Evolutionary conservation across 805 yeast species (phyloP).

Genomic region (Kodamaea lidongshanica): DNA sequence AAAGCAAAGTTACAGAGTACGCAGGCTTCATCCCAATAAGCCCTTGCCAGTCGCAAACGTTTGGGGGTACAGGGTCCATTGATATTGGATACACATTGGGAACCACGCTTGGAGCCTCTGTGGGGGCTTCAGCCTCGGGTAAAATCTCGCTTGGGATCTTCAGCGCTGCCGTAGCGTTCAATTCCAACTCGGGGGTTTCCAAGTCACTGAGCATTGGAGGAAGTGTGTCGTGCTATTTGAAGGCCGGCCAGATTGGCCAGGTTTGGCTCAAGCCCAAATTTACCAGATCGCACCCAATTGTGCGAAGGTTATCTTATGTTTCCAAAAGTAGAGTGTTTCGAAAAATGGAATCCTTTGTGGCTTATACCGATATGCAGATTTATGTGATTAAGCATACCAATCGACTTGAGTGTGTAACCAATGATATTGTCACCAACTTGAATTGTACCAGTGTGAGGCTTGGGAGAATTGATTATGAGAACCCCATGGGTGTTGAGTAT

Average conservation of each 20-base stretch:
- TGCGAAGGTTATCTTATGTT: slow-evolving; percentile 9
- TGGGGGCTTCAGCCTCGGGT: neutral
- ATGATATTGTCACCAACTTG: slow-evolving; percentile 16
- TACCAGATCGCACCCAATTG: slow-evolving; percentile 8
- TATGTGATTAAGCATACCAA: slow-evolving; percentile 9
- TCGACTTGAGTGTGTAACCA: slow-evolving; percentile 18
- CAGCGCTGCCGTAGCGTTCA: neutral
- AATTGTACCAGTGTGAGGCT: slow-evolving; percentile 14
- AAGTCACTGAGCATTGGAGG: slow-evolving; percentile 9
- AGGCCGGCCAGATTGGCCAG: slow-evolving; percentile 16
- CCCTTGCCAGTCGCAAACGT: slow-evolving; percentile 10
- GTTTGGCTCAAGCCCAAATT: slow-evolving; percentile 15
- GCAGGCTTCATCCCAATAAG: slow-evolving; percentile 10
- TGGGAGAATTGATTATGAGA: slow-evolving; percentile 17
- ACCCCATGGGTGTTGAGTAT: slow-evolving; percentile 16
- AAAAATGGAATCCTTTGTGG: slow-evolving; percentile 7
- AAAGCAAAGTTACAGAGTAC: slow-evolving; percentile 5
- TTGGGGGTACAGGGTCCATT: slow-evolving; percentile 9
- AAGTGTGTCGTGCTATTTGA: slow-evolving; percentile 11
- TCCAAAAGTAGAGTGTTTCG: slow-evolving; percentile 7
- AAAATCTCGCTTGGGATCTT: neutral
- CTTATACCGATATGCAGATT: slow-evolving; percentile 9
- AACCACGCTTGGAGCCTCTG: neutral
- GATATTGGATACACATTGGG: slow-evolving; percentile 3
- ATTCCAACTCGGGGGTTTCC: slow-evolving; percentile 2